Base-by-base conservation (phyloP, 305 asterid genomes). In the Salvia sclarea region DNA sequence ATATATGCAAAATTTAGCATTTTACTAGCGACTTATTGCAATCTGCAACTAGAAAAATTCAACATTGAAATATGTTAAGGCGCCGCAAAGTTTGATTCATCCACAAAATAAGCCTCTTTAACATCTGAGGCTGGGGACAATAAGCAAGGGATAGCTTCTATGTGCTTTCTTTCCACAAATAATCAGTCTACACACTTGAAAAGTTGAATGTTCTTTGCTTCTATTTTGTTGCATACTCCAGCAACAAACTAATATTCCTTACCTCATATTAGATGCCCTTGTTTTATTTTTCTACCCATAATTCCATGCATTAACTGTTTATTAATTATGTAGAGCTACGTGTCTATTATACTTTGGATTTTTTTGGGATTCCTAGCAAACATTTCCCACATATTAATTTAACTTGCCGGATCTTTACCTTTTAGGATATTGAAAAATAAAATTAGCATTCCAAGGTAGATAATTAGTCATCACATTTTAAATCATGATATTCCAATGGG, bases 11-110 rank as follows among this genome's bases (percentile, higher is more conserved):
- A 6, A 17, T 25, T 1, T 0, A 17, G 11, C 24, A 47, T 7
- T 47, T 45, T 7, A 47, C 9, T 17, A 4, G 16, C 53, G 53
- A 47, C 20, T 44, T 3, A 17, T 16, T 47, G 13, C 28, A 47
- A 47, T 24, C 17, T 18, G 55, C 28, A 18, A 48, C 25, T 3
- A 49, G 3, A 20, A 49, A 49, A 9, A 20, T 20, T 18, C 38
- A 6, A 0, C 9, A 35, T 6, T 4, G 9, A 35, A 8, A 21
- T 21, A 38, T 3, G 72, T n/a, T 5, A 6, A 6, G 57, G 65
- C 72, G 45, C 57, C 72, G 28, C 55, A 56, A 43, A 55, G 45
- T 55, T 55, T 55, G 72, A 54, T 53, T 53, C 24, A 17, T 16
- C 20, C 33, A 37, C 2, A 37, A 60, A 60, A 31, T 16, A 17